A percentile compares a stretch with the other conserved stretches of the same genome.
Conservation (phyloP, 2,329 filamentous ascomycete species). For the Rhynchosporium agropyri region DNA sequence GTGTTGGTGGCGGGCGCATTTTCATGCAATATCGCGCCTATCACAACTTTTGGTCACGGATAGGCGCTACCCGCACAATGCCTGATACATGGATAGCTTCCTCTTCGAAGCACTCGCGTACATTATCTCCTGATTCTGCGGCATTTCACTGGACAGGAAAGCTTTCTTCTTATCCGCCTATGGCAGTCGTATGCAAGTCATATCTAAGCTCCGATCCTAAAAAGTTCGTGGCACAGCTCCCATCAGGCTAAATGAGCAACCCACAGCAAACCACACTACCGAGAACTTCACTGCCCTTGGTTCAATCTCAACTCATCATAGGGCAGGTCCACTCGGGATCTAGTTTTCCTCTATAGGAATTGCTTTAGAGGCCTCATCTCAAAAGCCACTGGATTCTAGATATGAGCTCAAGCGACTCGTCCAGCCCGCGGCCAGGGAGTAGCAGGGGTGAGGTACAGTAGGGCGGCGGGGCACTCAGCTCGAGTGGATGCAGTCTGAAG, state of each 20-base stretch:
- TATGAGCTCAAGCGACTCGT: conserved; percentile 2
- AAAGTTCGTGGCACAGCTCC: conserved; percentile 3
- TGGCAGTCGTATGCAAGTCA: conserved; percentile 2
- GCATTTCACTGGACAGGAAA: conserved; percentile 8
- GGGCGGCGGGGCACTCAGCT: neutral
- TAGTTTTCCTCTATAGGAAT: neutral
- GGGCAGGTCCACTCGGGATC: conserved; percentile 2
- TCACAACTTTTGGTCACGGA: neutral
- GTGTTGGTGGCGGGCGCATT: neutral
- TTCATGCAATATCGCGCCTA: conserved; percentile 9
- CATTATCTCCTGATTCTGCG: conserved; percentile 1
- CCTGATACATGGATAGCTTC: neutral
- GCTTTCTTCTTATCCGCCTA: conserved; percentile 3
- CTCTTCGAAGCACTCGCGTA: neutral
- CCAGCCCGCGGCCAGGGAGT: conserved; percentile 3
- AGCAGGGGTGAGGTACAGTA: conserved; percentile 11
- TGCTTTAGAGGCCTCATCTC: neutral
- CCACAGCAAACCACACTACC: neutral
- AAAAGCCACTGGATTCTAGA: neutral
- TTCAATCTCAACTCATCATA: conserved; percentile 2
- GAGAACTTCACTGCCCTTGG: neutral
- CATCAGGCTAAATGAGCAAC: conserved; percentile 7
- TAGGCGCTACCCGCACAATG: conserved; percentile 2
- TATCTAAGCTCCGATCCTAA: conserved; percentile 9
- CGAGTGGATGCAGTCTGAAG: conserved; percentile 14